Base-by-base conservation (phyloP, 1,139 yeast genomes). In the Nakaseomyces nivariensis region DNA sequence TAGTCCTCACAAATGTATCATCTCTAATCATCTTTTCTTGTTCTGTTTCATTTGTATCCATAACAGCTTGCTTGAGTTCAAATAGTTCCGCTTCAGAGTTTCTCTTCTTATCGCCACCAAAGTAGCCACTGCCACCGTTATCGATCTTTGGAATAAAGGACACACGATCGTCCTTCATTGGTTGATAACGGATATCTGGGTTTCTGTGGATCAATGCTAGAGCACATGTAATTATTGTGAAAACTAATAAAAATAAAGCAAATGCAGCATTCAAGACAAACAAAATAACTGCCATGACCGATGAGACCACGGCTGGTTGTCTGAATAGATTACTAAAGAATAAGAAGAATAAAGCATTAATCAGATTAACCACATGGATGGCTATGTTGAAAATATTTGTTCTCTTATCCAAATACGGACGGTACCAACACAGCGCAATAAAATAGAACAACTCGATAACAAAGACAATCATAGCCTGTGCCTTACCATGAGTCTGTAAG, bases 151-250 rank as follows among this genome's bases (percentile, higher is more conserved):
- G 80, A 56, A 82, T 84, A 68, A 92, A 92, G 25, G 96, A 86
- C 50, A 87, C 94, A 67, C 98, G 81, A 64, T 92, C 98, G 67
- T 92, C 98, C 60, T 85, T 85, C 88, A 92, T 87, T 58, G 97
- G 97, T 73, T 89, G 94, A 72, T 92, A 92, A 59, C 96, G 78
- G 13, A 94, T 82, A 69, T 92, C 98, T 51, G 98, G 98, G 67
- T 92, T 89, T 73, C 85, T 88, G 67, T 87, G 84, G 36, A 90
- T 62, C 58, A 90, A 69, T 0, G 97, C 96, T 67, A 88, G 74
- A 9, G 83, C 74, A 71, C 97, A 89, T 4, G 96, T 87, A 45
- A 89, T 80, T 58, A 90, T 82, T 49, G 96, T 87, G 75, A 89
- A 82, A 49, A 92, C 73, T 63, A 92, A 73, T 62, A 92, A 74